Base-by-base conservation (phyloP, 495 filamentous ascomycete species). In the Podospora tetraspora region DNA sequence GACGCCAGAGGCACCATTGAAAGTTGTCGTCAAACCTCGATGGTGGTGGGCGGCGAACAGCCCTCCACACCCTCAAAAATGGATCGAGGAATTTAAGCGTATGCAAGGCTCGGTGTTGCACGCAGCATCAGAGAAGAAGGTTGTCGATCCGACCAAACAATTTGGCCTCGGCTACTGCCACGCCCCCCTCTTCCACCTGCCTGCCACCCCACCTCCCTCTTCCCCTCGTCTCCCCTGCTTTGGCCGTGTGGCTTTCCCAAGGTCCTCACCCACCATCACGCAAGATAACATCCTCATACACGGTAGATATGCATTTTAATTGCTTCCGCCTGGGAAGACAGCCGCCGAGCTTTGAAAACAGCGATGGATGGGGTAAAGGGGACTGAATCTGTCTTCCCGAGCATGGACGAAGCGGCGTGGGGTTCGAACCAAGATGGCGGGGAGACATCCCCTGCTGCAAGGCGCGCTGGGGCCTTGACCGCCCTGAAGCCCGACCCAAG, bases 91-190 rank as follows among this genome's bases (percentile, higher is more conserved):
- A 61, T 70, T 72, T 73, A 75, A 74, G 73, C 62, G 61, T 70
- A 78, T 75, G 76, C 76, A 77, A 73, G 75, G 72, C 71, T 77
- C 73, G 76, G 75, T 75, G 71, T 73, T 77, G 73, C 70, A 52
- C 43, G 43, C 43, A 52, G 43, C 43, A 75, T 72, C 70, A 71
- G 67, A 68, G 65, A 64, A 65, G 69, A 70, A 69, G 66, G 69
- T 70, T 73, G 72, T 70, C 64, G 73, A 76, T 75, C 74, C 71
- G 71, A 69, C 73, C 66, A 72, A 65, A 71, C 63, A 70, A 76
- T 73, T 52, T 8, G 68, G 71, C 67, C 70, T 69, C 69, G 67
- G 66, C 72, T 76, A 75, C 71, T 71, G 66, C 67, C 72, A 72
- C 70, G 68, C 72, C 72, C 22, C 25, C 58, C 43, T 59, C 23